A percentile compares a stretch with the other conserved stretches of the same genome.
Evolutionary conservation across 1,284 basidiomycete species (phyloP).

Genomic region (Phaffia rhodozyma): DNA sequence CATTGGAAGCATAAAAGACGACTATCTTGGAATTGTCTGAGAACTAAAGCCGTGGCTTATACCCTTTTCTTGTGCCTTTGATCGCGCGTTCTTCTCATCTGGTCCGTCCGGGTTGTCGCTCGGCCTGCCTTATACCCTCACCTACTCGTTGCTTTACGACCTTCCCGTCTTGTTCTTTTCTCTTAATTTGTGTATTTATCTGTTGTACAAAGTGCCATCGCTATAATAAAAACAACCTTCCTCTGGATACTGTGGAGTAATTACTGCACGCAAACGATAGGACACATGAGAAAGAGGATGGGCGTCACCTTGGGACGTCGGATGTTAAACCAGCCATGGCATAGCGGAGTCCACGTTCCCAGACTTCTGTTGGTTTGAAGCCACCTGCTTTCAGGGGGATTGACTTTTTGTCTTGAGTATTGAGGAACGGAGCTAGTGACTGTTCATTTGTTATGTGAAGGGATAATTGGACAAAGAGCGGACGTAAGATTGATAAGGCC

Average conservation of each 20-base stretch:
- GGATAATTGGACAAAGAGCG: too few species aligned
- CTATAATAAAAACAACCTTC: too few species aligned
- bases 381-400: background rate
- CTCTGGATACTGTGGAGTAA: too few species aligned
- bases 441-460: background rate
- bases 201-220: too few species aligned
- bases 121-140: background rate
- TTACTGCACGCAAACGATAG: too few species aligned
- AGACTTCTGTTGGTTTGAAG: too few species aligned
- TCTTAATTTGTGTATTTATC: background rate
- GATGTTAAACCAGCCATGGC: too few species aligned
- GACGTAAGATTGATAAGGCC: background rate
- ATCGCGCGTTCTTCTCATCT: background rate
- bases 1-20: conserved; percentile 88
- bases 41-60: background rate
- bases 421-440: background rate
- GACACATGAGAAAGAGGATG: too few species aligned
- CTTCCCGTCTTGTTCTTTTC: background rate
- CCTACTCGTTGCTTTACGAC: background rate
- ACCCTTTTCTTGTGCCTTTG: background rate
- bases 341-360: too few species aligned
- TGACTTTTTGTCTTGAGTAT: background rate
- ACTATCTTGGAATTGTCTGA: conserved; percentile 74
- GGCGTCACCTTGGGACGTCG: too few species aligned
- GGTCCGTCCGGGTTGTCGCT: background rate